Evolutionary conservation across 2,329 filamentous ascomycete genomes (phyloP), one percentile per base, ranked within the genome.

Genomic region (Fusarium sp.): DNA sequence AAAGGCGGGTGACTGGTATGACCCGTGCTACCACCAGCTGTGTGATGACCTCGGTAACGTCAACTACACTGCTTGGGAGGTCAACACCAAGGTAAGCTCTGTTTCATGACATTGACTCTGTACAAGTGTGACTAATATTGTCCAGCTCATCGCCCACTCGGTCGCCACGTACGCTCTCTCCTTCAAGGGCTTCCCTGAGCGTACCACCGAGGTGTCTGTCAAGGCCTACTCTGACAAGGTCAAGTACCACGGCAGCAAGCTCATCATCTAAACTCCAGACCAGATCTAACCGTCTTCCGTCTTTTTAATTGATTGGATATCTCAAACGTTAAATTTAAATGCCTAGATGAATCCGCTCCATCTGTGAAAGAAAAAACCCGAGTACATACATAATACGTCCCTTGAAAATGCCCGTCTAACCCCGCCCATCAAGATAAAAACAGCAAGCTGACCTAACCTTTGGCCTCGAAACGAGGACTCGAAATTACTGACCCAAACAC

Each of bases 151-250:
- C 70, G 91, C 92, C 3, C 90, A 92, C 79, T 90, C 90, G 1
- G 88, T 93, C n/a, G 92, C 91, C 1, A 91, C 89, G 0, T 94
- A 89, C 73, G 91, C 91, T 11, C 77, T 82, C 4, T 91, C 89
- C 0, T 90, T 93, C 68, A 83, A 91, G 6, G 88, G 86, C 10
- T 91, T 93, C 79, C 91, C 91, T 1, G 78, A 89, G 78, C 83
- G 89, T 28, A 79, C 78, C 2, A 71, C 77, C 2, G 74, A 78
- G 10, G 70, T 79, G 2, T 66, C 68, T 52, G 67, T 74, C 3
- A 66, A 70, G n/a, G 57, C 67, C 1, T 82, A 84, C 53, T 73
- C 77, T n/a, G 62, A 78, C 63, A 75, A 76, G 53, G 72, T 76
- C 59, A 85, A 85, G 79, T 88, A 88, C 71, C 86, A 86, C 53